These are phyloP conservation scores for Onygenales sp. DNA, from an alignment of 2,329 filamentous ascomycete genomes.

Conservation along the genomic window DNA sequence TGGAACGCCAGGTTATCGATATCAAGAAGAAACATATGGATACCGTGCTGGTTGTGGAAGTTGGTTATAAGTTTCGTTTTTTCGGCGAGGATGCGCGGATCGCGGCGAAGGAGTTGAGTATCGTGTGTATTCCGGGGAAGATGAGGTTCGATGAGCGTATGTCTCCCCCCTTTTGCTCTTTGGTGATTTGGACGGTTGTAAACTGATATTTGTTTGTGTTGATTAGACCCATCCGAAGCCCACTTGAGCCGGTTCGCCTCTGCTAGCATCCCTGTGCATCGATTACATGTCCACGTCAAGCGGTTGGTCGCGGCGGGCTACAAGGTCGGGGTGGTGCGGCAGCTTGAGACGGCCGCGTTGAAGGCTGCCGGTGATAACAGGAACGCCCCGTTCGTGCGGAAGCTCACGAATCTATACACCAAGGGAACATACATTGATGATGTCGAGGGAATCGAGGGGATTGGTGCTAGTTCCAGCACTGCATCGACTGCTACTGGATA, in stretches of 20 bases:
- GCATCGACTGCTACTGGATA: constrained; percentile 65
- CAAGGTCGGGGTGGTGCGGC: constrained; percentile 91
- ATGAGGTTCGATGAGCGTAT: constrained; percentile 82
- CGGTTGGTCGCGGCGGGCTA: constrained; percentile 83
- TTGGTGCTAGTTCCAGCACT: constrained; percentile 51
- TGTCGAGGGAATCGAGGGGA: constrained; percentile 68
- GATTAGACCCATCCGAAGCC: constrained; percentile 69
- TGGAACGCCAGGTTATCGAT: constrained; percentile 87
- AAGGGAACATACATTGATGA: constrained; percentile 98
- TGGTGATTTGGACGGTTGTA: neutral
- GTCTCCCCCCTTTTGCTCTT: constrained; percentile 18
- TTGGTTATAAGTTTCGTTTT: constrained; percentile 96
- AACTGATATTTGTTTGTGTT: constrained; percentile 12
- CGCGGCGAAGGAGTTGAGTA: constrained; percentile 82
- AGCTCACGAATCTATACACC: constrained; percentile 93
- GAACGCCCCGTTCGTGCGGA: constrained; percentile 82
- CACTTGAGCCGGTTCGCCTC: constrained; percentile 89
- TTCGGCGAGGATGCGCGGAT: constrained; percentile 89
- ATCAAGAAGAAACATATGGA: constrained; percentile 90
- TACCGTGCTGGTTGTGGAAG: constrained; percentile 82
- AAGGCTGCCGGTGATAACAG: constrained; percentile 94
- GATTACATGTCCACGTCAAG: constrained; percentile 88
- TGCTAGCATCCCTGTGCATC: constrained; percentile 87
- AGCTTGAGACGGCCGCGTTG: constrained; percentile 87
- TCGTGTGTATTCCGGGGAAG: constrained; percentile 95